A percentile compares a stretch with the other conserved stretches of the same genome.
These are phyloP conservation scores for Thelonectria discophora DNA, from an alignment of 2,329 filamentous ascomycete genomes.

Conservation along the genomic window DNA sequence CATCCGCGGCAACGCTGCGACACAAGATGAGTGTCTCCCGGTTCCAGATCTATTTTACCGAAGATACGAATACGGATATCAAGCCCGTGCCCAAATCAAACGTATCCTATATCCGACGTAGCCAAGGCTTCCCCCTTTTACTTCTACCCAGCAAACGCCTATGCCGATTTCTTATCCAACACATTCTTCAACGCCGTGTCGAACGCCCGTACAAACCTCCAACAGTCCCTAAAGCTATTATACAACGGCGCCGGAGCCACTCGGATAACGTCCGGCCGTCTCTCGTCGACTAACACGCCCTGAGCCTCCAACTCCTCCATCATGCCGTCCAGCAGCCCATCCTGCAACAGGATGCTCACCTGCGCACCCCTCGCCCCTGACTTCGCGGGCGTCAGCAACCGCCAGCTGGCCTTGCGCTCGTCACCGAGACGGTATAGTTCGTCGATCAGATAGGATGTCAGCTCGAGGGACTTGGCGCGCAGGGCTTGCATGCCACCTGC, in stretches of 20 bases:
- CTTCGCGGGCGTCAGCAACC: conserved; percentile 72
- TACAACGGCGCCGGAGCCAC: conserved; percentile 84
- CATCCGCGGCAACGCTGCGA: too few species aligned
- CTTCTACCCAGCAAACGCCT: not conserved
- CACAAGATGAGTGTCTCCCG: too few species aligned
- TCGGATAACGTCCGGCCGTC: conserved; percentile 81
- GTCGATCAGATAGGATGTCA: conserved; percentile 78
- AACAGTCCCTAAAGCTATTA: conserved; percentile 74
- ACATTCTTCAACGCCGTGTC: conserved; percentile 38
- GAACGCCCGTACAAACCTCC: conserved; percentile 44
- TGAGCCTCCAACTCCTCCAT: conserved; percentile 68
- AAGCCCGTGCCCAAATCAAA: too few species aligned
- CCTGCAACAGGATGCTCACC: conserved; percentile 72
- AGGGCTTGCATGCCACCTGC: conserved; percentile 68
- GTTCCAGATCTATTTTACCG: too few species aligned
- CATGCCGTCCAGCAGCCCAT: conserved; percentile 72
- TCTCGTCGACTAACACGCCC: conserved; percentile 80
- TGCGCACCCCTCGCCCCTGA: conserved; percentile 76
- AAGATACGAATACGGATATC: too few species aligned
- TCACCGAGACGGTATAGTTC: conserved; percentile 56
- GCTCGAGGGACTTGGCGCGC: conserved; percentile 60
- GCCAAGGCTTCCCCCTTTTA: too few species aligned
- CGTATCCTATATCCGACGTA: too few species aligned
- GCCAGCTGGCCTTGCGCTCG: conserved; percentile 51
- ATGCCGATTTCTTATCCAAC: conserved; percentile 21